Evolutionary conservation across 1,284 basidiomycete genomes (phyloP).

Genomic region (Rhizoctonia solani): DNA sequence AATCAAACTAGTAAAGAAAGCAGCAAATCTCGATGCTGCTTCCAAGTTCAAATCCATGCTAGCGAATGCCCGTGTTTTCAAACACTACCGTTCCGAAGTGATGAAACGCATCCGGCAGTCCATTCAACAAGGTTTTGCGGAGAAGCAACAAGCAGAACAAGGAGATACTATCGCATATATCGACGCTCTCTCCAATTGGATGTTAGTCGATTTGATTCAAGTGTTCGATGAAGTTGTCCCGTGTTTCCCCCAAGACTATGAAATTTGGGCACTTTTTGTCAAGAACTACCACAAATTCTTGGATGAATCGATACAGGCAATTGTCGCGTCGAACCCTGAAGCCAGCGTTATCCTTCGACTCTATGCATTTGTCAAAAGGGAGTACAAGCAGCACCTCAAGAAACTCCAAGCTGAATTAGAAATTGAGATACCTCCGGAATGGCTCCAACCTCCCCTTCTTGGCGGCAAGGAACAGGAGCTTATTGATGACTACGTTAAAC

Average conservation of each 20-base stretch:
- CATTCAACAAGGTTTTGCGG: conserved; percentile 74
- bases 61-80: conserved; percentile 91
- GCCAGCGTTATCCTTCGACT: conserved; percentile 85
- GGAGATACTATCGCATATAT: conserved; percentile 75
- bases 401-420: conserved; percentile 50
- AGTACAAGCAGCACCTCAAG: conserved; percentile 94
- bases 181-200: conserved; percentile 76
- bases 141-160: conserved; percentile 65
- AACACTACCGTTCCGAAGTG: conserved; percentile 94
- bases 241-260: conserved; percentile 91
- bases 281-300: conserved; percentile 93
- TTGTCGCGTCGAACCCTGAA: conserved; percentile 79
- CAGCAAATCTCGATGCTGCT: conserved; percentile 84
- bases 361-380: conserved; percentile 86
- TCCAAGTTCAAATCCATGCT: conserved; percentile 90
- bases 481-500: conserved; percentile 93
- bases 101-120: conserved; percentile 79
- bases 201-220: conserved; percentile 92
- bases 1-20: conserved; percentile 91
- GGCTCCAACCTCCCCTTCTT: conserved; percentile 86
- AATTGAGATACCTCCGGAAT: conserved; percentile 77
- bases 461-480: conserved; percentile 92
- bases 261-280: conserved; percentile 83
- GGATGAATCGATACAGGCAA: conserved; percentile 71
- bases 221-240: conserved; percentile 86